Base-by-base conservation (phyloP, 139 green algal genomes). In the Chlorella sp. region DNA sequence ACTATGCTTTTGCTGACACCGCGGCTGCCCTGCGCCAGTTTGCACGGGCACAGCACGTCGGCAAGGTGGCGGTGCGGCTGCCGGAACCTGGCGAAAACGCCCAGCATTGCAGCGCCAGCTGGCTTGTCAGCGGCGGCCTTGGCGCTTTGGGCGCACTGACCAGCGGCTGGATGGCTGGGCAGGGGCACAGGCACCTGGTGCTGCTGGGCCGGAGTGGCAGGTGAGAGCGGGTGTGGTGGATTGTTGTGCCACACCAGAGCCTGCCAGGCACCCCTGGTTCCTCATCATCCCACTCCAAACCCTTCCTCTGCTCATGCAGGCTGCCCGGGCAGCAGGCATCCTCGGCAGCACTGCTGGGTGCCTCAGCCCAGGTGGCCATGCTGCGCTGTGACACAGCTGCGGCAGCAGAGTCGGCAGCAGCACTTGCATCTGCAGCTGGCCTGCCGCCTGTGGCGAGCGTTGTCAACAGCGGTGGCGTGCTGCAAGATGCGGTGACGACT, bases 61-160 rank as follows among this genome's bases (percentile, higher is more conserved):
- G 94, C 86, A 97, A 98, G 89, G 89, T 98, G 46, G 91, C 96
- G n/a, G 85, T 94, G 32, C 48, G 32, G 11, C 32, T 79, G 36
- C 40, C 75, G n/a, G 17, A 28, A 20, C 54, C 75, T 13, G 51
- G 34, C 14, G 11, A 30, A 30, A 30, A 13, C 8, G 75, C 19
- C 20, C 44, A 44, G 36, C 51, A 60, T 11, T 6, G 24, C 6
- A 13, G 54, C 11, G 83, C 73, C 17, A 44, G 26, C 7, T 67
- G 54, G 65, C 16, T 82, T 38, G 46, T 90, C 46, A 84, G 74
- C 73, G 89, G 89, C 19, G 89, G 89, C 41, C 43, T 83, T 17
- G 89, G 89, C 8, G 36, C 87, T 16, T 41, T 92, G 26, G 89
- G 89, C 3, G 68, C 82, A 32, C 82, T 96, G 20, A 84, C 92